Evolutionary conservation across 805 yeast genomes (phyloP).

Genomic region (Candida silvatica): DNA sequence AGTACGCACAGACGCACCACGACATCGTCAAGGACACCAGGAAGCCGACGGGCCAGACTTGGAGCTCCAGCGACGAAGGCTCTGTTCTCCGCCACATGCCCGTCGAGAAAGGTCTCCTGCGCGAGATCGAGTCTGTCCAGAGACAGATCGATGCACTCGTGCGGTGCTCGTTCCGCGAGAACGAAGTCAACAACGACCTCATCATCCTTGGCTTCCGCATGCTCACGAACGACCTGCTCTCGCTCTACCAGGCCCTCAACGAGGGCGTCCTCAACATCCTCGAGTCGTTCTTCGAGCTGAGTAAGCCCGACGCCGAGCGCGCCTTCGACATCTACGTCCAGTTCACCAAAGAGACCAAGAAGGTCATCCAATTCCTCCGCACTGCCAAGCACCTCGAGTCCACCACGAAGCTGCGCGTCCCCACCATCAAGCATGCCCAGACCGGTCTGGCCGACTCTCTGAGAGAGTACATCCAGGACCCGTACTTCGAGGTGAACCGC

Average conservation of each 20-base stretch:
- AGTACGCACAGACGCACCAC: constrained; percentile 50
- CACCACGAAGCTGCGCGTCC: constrained; percentile 84
- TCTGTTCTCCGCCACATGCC: constrained; percentile 57
- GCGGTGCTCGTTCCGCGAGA: constrained; percentile 66
- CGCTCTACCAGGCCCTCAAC: constrained; percentile 81
- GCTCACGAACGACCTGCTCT: constrained; percentile 81
- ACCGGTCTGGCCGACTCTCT: constrained; percentile 82
- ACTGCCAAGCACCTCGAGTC: constrained; percentile 84
- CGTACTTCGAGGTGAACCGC: constrained; percentile 73
- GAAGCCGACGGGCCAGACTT: constrained; percentile 15
- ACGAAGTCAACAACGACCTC: constrained; percentile 79
- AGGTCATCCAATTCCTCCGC: constrained; percentile 80
- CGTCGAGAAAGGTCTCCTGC: constrained; percentile 71
- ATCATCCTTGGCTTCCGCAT: constrained; percentile 77
- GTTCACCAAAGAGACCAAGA: constrained; percentile 79
- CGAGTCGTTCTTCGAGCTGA: constrained; percentile 93
- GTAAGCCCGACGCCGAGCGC: constrained; percentile 75
- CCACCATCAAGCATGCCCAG: constrained; percentile 95
- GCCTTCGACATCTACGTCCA: constrained; percentile 77
- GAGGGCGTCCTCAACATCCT: constrained; percentile 93
- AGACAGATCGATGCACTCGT: constrained; percentile 69
- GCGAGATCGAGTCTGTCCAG: constrained; percentile 82
- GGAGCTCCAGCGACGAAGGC: constrained; percentile 35
- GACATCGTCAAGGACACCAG: constrained; percentile 74
- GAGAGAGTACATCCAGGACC: constrained; percentile 83